Base-by-base conservation (phyloP, 768 basidiomycete species). In the Serpula lacrymans region DNA sequence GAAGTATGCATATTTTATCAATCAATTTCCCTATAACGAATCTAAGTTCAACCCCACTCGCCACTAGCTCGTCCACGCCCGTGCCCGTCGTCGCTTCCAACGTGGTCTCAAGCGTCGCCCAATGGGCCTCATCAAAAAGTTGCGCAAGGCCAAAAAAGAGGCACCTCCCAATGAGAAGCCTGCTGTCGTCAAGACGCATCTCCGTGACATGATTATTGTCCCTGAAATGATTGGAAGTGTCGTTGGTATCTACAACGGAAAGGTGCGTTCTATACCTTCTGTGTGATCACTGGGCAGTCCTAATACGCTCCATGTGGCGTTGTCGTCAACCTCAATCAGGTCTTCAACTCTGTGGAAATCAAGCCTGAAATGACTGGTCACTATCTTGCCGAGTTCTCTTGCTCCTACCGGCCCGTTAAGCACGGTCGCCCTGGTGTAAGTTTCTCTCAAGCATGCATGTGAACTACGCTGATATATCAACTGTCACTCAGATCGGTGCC, bases 351-450 rank as follows among this genome's bases (percentile, higher is more conserved):
- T 30, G 92, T 97, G 49, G 95, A 98, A 72, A 94, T 98, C 77
- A 98, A 95, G 77, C 94, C 96, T 51, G 96, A 99, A 70, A 99
- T 99, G 96, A 90, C 88, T 49, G 96, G 96, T 45, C 94, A 95
- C 82, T 98, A 99, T 75, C 92, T 98, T 62, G 96, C 78, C 49
- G 96, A 99, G 73, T 90, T 89, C 73, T 89, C 89, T 22, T 89
- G 88, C 74, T 92, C 95, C 46, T 98, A 96, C 86, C 80, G 87
- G 63, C 95, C 95, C 57, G 95, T 99, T 69, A 94, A 94, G 77
- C 95, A 99, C 78, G 95, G 95, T 80, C 92, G 95, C 58, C 94
- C 96, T 58, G 95, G 95, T 91, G 87, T 92, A 73, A 63, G 88
- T 77, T 30, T 41, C 14, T 32, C 25, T 26, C n/a, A 18, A n/a